Evolutionary conservation across 495 filamentous ascomycete genomes (phyloP).

Genomic region (Penicillium crystallinum): DNA sequence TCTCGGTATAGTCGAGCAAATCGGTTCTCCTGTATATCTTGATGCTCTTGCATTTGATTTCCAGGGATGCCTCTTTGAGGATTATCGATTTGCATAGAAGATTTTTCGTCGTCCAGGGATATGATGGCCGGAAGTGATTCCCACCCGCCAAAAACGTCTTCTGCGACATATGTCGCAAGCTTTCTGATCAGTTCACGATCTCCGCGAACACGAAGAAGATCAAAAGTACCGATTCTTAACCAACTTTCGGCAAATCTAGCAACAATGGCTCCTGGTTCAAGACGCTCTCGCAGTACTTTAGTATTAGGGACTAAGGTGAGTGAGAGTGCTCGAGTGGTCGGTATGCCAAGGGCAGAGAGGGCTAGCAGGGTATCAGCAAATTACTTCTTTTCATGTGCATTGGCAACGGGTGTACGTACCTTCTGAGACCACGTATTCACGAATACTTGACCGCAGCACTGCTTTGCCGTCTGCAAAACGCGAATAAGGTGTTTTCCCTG

Average conservation of each 20-base stretch:
- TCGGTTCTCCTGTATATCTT: conserved; percentile 69
- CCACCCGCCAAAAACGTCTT: conserved; percentile 84
- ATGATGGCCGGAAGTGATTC: conserved; percentile 61
- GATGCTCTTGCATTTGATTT: conserved; percentile 56
- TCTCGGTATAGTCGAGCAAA: conserved; percentile 85
- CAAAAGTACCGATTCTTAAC: conserved; percentile 92
- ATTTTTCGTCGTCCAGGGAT: conserved; percentile 22
- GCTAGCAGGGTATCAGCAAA: conserved; percentile 22
- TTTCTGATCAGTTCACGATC: conserved; percentile 68
- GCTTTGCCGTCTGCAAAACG: conserved; percentile 98
- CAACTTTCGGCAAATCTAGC: conserved; percentile 85
- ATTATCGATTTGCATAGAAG: conserved; percentile 37
- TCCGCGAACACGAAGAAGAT: conserved; percentile 73
- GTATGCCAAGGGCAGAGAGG: conserved; percentile 77
- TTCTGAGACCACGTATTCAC: conserved; percentile 91
- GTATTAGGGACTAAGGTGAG: conserved; percentile 68
- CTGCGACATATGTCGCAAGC: conserved; percentile 74
- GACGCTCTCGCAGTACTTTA: conserved; percentile 69
- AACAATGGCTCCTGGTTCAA: conserved; percentile 94
- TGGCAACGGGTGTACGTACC: conserved; percentile 30
- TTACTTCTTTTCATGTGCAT: background rate
- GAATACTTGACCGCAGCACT: conserved; percentile 82
- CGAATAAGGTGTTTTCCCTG: conserved; percentile 87
- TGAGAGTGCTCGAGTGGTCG: conserved; percentile 79
- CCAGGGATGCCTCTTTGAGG: conserved; percentile 47